Evolutionary conservation across 1,139 yeast genomes (phyloP), one percentile per base, ranked within the genome.

Genomic region (Lodderomyces orthopsilosis): DNA sequence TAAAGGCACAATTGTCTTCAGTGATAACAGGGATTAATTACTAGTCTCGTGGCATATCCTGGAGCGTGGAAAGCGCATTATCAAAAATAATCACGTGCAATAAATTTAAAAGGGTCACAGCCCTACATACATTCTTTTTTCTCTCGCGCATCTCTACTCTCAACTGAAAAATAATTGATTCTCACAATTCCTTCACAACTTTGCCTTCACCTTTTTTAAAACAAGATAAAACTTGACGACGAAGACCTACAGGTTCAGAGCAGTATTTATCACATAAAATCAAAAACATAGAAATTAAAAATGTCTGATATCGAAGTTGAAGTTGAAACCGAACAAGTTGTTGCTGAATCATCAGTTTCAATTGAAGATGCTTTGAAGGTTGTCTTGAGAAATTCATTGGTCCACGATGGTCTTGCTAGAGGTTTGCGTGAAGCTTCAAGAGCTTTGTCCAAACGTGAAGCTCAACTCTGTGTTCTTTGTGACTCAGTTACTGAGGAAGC

Each of bases 391-490:
- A 90, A 94, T 74, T 85, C 99, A 62, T 85, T 94, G 73, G 89
- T 91, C 70, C 95, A 90, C 83, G 97, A 93, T 75, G 98, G 98
- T 79, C 89, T 93, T 77, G 98, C 98, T 74, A 93, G 99, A 83
- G 99, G 99, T 83, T 86, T 93, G 75, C 93, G 98, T 84, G 98
- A 93, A 83, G 95, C 98, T 62, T 88, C 97, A 70, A 93, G 93
- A 88, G 98, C 98, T 74, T 85, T 93, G 65, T 83, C 96, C 70
- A 88, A 87, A 75, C 85, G 96, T 74, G 94, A 90, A 78, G 99
- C 97, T 62, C 96, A 91, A 79, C 83, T 94, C 72, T 87, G 94
- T 79, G 96, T 93, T 69, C 82, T 93, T 66, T 90, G 95, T 77
- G 97, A 93, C 81, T 85, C 98, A 59, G 98, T 94, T 70, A 93